Evolutionary conservation across 805 yeast genomes (phyloP), one percentile per base, ranked within the genome.

Genomic region (Brettanomyces anomalus): DNA sequence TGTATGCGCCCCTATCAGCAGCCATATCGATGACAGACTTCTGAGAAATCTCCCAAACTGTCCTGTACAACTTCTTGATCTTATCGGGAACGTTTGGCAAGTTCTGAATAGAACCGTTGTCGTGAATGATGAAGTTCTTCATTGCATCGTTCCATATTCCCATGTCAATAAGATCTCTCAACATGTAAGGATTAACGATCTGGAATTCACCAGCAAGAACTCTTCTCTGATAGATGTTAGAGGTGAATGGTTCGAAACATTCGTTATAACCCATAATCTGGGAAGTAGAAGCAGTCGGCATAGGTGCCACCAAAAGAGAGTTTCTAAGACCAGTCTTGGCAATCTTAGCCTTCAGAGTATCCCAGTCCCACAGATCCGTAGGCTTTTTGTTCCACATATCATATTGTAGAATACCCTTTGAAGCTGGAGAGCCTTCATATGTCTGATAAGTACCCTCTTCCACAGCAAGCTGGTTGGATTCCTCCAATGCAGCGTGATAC

Each of bases 21-120:
- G 95, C 87, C 87, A 89, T 75, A 52, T 88, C 95, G 47, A 90
- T 81, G 46, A 90, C 75, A 10, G 73, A 70, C 64, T 77, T 83
- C 64, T 90, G 98, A 39, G 95, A 77, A 38, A 90, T 76, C 65
- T 90, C 98, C 98, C 98, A 90, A 8, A 88, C 96, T 0, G 81
- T 76, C 57, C 71, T 74, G 60, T 76, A 76, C 48, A 76, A 61
- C 26, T 70, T 70, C 58, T 76, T 76, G 49, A 76, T 61, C 48
- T 72, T 72, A 46, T 66, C 71, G 15, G 81, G 81, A 48, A 76
- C 64, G 50, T 72, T 71, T 28, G 77, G 72, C 51, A 76, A 67
- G 36, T 66, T 59, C 58, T 76, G 81, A 49, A 76, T 67, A 3
- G 81, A 76, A 36, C 81, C 81, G 54, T 76, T 75, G 53, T 75